Evolutionary conservation across 2,329 filamentous ascomycete genomes (phyloP).

Genomic region (Cladophialophora yegresii): DNA sequence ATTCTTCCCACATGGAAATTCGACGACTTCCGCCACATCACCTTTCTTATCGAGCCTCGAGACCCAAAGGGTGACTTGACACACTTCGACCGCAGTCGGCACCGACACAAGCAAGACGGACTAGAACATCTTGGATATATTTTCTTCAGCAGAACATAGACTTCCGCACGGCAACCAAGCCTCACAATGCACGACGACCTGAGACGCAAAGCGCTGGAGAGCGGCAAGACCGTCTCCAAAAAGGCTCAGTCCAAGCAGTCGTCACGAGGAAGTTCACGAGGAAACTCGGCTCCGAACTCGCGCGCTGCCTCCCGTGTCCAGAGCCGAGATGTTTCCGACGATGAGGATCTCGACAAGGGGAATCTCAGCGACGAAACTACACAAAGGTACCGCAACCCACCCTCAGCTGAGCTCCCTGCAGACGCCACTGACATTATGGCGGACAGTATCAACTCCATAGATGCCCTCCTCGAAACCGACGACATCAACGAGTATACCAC

Average conservation of each 20-base stretch:
- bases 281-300: slow-evolving; percentile 55
- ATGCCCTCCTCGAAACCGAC: slow-evolving; percentile 61
- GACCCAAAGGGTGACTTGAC: slow-evolving; percentile 31
- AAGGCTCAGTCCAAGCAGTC: slow-evolving; percentile 58
- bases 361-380: slow-evolving; percentile 61
- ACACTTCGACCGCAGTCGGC: background rate
- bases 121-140: background rate
- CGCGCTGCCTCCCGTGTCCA: slow-evolving; percentile 56
- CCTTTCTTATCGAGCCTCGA: slow-evolving; percentile 28
- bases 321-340: slow-evolving; percentile 60
- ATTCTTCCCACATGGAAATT: slow-evolving; percentile 32
- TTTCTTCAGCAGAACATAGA: background rate
- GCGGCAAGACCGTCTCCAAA: slow-evolving; percentile 64
- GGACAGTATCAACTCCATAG: slow-evolving; percentile 64
- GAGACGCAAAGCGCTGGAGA: slow-evolving; percentile 63
- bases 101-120: background rate
- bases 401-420: background rate
- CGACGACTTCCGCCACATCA: slow-evolving; percentile 26
- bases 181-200: slow-evolving; percentile 50
- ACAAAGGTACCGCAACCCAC: slow-evolving; percentile 51
- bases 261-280: slow-evolving; percentile 56
- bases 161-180: background rate
- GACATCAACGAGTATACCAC: slow-evolving; percentile 55
- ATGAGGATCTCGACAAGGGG: slow-evolving; percentile 53
- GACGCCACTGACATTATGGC: slow-evolving; percentile 19